A percentile compares a stretch with the other conserved stretches of the same genome.
These are phyloP conservation scores for Phytopythium boreale DNA, from an alignment of 352 stramenopile species.

Conservation along the genomic window DNA sequence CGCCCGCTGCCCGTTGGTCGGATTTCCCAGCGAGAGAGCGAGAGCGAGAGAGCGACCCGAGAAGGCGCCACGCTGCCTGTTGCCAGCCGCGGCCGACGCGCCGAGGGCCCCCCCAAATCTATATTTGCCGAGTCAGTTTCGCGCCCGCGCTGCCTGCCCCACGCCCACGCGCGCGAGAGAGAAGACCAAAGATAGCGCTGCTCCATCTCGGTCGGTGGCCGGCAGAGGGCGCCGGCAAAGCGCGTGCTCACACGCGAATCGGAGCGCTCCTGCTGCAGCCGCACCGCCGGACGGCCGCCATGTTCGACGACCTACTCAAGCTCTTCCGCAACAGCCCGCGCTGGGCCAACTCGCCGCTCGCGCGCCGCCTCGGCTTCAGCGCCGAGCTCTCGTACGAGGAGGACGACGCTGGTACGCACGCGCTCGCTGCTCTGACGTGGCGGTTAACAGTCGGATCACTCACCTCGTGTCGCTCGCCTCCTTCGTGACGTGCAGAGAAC, in stretches of 20 bases:
- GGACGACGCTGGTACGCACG: slow-evolving; percentile 38
- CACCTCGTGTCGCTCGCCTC: neutral
- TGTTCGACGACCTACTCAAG: slow-evolving; percentile 79
- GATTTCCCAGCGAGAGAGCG: neutral
- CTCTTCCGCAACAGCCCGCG: slow-evolving; percentile 77
- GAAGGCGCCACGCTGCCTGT: neutral
- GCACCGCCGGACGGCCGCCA: slow-evolving; percentile 9
- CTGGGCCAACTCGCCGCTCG: slow-evolving; percentile 75
- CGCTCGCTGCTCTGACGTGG: neutral
- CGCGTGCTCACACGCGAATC: slow-evolving; percentile 7
- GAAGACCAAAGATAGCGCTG: slow-evolving; percentile 6
- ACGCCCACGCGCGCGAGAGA: neutral
- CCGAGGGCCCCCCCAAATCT: neutral
- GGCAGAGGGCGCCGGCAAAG: slow-evolving; percentile 2
- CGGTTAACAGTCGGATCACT: neutral
- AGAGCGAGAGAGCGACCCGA: neutral
- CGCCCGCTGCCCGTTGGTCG: neutral
- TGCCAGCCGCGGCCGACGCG: too few relatives aligned
- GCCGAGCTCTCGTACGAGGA: slow-evolving; percentile 63
- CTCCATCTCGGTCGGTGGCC: slow-evolving; percentile 5
- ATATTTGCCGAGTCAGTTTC: slow-evolving; percentile 5
- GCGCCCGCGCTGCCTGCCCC: neutral
- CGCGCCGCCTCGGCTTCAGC: slow-evolving; percentile 63
- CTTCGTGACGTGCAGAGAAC: slow-evolving; percentile 28
- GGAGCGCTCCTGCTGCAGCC: slow-evolving; percentile 3